A percentile compares a stretch with the other conserved stretches of the same genome.
These are phyloP conservation scores for Acer campestre DNA, from an alignment of 345 rosid species.

Conservation along the genomic window DNA sequence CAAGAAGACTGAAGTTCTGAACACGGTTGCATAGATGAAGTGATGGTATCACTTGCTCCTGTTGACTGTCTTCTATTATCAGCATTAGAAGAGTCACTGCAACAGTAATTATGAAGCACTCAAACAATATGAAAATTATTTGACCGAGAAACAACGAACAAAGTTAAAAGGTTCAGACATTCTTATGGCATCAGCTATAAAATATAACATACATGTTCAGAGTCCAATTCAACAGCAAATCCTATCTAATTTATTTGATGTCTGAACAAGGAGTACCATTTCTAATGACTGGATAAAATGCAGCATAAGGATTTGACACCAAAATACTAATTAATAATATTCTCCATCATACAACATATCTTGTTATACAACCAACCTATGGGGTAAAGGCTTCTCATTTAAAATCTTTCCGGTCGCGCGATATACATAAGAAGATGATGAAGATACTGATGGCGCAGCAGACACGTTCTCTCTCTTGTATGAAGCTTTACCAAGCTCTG, in stretches of 20 bases:
- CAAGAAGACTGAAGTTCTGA: constrained; percentile 27
- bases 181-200: constrained; percentile 5
- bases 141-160: constrained; percentile 9
- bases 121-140: background rate
- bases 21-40: constrained; percentile 28
- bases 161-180: background rate
- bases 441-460: constrained; percentile 15
- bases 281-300: constrained; percentile 5
- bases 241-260: background rate
- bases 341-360: background rate
- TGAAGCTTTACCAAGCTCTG: constrained; percentile 42
- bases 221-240: background rate
- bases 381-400: constrained; percentile 30
- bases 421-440: constrained; percentile 26
- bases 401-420: constrained; percentile 22
- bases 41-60: constrained; percentile 26
- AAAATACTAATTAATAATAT: background rate
- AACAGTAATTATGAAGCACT: constrained; percentile 5
- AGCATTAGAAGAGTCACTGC: constrained; percentile 39
- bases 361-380: constrained; percentile 35
- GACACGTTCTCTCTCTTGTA: constrained; percentile 36
- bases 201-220: background rate
- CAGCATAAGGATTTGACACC: background rate
- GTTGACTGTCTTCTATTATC: constrained; percentile 32
- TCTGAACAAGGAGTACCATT: background rate